These are phyloP conservation scores for Vanilla planifolia DNA, from an alignment of 106 monocot species.

Conservation along the genomic window DNA sequence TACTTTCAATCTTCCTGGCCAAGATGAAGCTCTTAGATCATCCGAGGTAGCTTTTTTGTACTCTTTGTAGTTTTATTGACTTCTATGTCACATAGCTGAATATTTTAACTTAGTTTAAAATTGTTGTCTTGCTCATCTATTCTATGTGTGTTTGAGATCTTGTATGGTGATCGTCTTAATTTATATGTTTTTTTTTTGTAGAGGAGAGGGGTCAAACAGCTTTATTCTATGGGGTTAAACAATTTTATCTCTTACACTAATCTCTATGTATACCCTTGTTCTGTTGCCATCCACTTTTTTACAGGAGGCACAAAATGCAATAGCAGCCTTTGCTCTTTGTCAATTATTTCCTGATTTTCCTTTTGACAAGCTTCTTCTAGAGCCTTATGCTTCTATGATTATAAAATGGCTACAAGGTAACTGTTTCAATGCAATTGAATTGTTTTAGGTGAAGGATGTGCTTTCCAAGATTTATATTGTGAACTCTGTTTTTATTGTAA, in stretches of 20 bases:
- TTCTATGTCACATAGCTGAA: conserved; percentile 1
- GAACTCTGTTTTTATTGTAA: neutral
- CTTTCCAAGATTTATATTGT: neutral
- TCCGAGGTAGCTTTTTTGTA: conserved; percentile 53
- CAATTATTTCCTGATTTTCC: conserved; percentile 78
- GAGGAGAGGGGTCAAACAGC: too few species aligned
- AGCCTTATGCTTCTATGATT: conserved; percentile 68
- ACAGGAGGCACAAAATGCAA: conserved; percentile 80
- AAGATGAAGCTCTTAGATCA: conserved; percentile 40
- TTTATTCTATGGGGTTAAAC: too few species aligned
- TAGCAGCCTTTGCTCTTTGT: conserved; percentile 80
- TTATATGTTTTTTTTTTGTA: too few species aligned
- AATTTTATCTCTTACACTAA: too few species aligned
- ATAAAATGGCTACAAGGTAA: conserved; percentile 62
- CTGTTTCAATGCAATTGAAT: neutral
- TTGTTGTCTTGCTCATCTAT: too few species aligned
- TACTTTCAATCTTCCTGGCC: conserved; percentile 61
- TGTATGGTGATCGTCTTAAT: too few species aligned
- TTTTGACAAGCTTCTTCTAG: conserved; percentile 50
- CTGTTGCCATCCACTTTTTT: conserved; percentile 1
- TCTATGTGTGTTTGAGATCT: too few species aligned
- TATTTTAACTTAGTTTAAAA: neutral
- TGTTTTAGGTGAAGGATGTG: neutral
- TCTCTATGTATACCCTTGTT: too few species aligned
- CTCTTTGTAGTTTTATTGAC: neutral